phyloP scores from a whole-genome alignment of 108 stramenopile species.

The Discostella stelligeroides region DNA sequence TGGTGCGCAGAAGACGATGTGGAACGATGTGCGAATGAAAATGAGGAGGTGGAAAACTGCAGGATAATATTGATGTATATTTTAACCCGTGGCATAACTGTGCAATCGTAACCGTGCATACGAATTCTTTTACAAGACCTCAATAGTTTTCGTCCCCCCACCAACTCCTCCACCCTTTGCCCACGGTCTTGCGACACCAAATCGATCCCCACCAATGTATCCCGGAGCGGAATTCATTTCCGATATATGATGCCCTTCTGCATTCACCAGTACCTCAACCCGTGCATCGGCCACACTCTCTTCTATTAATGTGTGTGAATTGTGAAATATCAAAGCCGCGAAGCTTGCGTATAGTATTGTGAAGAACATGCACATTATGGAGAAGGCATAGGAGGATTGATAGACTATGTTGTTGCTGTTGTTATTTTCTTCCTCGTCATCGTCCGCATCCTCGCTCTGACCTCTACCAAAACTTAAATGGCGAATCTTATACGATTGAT shows the following conservation, averaged over 20 bases:
- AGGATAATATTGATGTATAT: not conserved
- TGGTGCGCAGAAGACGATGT: too few relatives aligned
- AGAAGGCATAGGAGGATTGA: conserved; percentile 75
- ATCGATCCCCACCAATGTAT: conserved; percentile 42
- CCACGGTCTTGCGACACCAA: conserved; percentile 36
- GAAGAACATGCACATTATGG: conserved; percentile 81
- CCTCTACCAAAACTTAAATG: conserved; percentile 19
- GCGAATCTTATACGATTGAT: too few relatives aligned
- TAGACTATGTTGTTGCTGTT: conserved; percentile 37
- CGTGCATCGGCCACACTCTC: conserved; percentile 70
- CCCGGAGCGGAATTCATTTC: conserved; percentile 28
- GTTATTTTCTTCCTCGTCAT: conserved; percentile 35
- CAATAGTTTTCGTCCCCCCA: conserved; percentile 27
- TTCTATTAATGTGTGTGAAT: conserved; percentile 55
- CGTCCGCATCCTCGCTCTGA: not conserved
- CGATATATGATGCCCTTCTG: too few relatives aligned
- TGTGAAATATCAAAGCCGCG: conserved; percentile 67
- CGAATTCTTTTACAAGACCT: conserved; percentile 19
- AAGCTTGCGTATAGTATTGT: conserved; percentile 81
- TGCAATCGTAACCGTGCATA: not conserved
- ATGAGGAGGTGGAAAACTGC: too few relatives aligned
- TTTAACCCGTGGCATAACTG: not conserved
- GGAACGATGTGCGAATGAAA: too few relatives aligned
- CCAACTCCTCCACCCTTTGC: not conserved
- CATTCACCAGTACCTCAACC: too few relatives aligned